Evolutionary conservation across 1,284 basidiomycete genomes (phyloP), one percentile per base, ranked within the genome.

Genomic region (Cryptococcus amylolentus): DNA sequence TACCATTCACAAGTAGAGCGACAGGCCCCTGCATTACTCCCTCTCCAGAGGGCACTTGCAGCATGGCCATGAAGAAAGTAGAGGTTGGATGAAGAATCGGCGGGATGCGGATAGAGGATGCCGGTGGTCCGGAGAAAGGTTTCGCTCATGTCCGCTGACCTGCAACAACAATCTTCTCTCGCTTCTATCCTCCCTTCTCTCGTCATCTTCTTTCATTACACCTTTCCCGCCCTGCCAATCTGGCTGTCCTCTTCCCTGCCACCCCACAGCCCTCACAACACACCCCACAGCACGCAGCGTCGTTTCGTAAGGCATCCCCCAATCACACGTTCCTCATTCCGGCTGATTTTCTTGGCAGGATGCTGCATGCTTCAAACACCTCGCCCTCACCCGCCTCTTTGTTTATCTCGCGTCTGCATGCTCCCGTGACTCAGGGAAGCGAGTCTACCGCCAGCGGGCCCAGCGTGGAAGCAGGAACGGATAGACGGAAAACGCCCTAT

Each of bases 331-430:
- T 4, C 12, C 26, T 31, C 47, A 27, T 28, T 14, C 12, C 49
- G 12, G n/a, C 23, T 26, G 37, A 51, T 20, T 6, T 28, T n/a
- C 27, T 28, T 12, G 20, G 3, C 46, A 69, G 67, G 64, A 70
- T 70, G 69, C 67, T 69, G 60, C 65, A 70, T 64, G 65, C 63
- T 44, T 58, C 68, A 46, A 28, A 27, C 42, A 35, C 52, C 27
- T 49, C 58, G 5, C 47, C 53, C 26, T n/a, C 23, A 49, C 14
- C 50, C 16, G 31, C 42, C 13, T 45, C 50, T 44, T 18, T 28
- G 48, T 27, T 38, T 31, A 38, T 49, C 16, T 31, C 43, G 16
- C 26, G 23, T n/a, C 12, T 42, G 13, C 12, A 42, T 42, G 23
- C 41, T 42, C 23, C 41, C n/a, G 41, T 35, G 31, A 35, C 31